Evolutionary conservation across 805 yeast species (phyloP).

Genomic region (Huiozyma sinensis): DNA sequence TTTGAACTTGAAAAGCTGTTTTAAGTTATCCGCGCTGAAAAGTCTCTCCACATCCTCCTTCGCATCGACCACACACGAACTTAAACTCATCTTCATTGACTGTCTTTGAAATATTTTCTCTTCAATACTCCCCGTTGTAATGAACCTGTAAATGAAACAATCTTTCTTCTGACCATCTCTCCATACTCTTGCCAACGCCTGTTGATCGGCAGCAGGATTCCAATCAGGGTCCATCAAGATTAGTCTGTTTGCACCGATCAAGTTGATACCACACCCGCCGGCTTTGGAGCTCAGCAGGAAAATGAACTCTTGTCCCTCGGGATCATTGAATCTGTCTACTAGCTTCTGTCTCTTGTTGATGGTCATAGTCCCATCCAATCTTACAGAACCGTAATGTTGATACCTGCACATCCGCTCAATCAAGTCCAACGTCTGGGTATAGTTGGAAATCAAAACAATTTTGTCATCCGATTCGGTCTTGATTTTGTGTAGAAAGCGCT

Average conservation of each 20-base stretch:
- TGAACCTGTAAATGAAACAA: slow-evolving; percentile 89
- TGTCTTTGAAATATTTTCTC: slow-evolving; percentile 95
- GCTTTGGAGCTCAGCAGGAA: slow-evolving; percentile 90
- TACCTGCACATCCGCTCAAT: slow-evolving; percentile 77
- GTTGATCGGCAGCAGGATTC: slow-evolving; percentile 98
- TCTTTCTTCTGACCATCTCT: slow-evolving; percentile 97
- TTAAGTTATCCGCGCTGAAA: slow-evolving; percentile 72
- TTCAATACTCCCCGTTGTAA: slow-evolving; percentile 90
- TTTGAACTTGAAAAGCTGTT: slow-evolving; percentile 63
- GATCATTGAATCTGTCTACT: slow-evolving; percentile 86
- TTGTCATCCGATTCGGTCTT: slow-evolving; percentile 80
- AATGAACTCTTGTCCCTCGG: slow-evolving; percentile 74
- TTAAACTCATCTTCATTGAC: slow-evolving; percentile 82
- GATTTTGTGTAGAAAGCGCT: slow-evolving; percentile 72
- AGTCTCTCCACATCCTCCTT: slow-evolving; percentile 89
- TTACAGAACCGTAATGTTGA: slow-evolving; percentile 60
- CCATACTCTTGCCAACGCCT: slow-evolving; percentile 96
- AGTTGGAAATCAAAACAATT: slow-evolving; percentile 88
- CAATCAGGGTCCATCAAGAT: slow-evolving; percentile 87
- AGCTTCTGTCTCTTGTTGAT: slow-evolving; percentile 87
- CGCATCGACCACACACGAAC: slow-evolving; percentile 95
- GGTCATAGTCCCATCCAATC: slow-evolving; percentile 88
- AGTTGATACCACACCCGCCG: slow-evolving; percentile 96
- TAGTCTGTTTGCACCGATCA: slow-evolving; percentile 91
- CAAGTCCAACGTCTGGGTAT: slow-evolving; percentile 86